These are phyloP conservation scores for Ophiobolus disseminans DNA, from an alignment of 2,329 filamentous ascomycete genomes.

Conservation along the genomic window DNA sequence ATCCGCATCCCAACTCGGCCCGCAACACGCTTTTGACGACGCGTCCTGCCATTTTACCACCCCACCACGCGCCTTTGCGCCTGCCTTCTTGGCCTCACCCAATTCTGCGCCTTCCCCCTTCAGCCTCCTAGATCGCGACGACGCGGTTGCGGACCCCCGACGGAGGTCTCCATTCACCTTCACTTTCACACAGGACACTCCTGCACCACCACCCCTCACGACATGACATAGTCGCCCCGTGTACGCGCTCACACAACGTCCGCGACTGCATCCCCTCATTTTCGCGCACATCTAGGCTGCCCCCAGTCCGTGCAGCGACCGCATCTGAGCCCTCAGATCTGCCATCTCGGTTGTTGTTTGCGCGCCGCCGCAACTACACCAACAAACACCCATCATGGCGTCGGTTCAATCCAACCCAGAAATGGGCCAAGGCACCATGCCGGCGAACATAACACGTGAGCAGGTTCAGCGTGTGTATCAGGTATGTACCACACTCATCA, in stretches of 20 bases:
- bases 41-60: conserved; percentile 37
- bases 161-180: conserved; percentile 41
- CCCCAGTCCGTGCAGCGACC: conserved; percentile 23
- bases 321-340: conserved; percentile 21
- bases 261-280: conserved; percentile 32
- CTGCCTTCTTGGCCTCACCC: conserved; percentile 28
- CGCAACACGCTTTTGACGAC: conserved; percentile 46
- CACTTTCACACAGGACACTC: conserved; percentile 22
- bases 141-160: conserved; percentile 38
- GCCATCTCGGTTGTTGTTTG: conserved; percentile 20
- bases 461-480: conserved; percentile 77
- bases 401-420: conserved; percentile 77
- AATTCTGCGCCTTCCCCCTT: conserved; percentile 37
- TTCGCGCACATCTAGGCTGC: conserved; percentile 29
- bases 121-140: conserved; percentile 43
- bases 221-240: conserved; percentile 46
- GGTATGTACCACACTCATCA: conserved; percentile 57
- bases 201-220: conserved; percentile 37
- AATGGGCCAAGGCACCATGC: conserved; percentile 68
- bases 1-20: conserved; percentile 45
- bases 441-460: conserved; percentile 74
- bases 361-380: conserved; percentile 19
- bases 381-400: conserved; percentile 65
- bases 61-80: conserved; percentile 38
- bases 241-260: conserved; percentile 29